These are phyloP conservation scores for Clonostachys byssicola DNA, from an alignment of 2,329 filamentous ascomycete species.

Conservation along the genomic window DNA sequence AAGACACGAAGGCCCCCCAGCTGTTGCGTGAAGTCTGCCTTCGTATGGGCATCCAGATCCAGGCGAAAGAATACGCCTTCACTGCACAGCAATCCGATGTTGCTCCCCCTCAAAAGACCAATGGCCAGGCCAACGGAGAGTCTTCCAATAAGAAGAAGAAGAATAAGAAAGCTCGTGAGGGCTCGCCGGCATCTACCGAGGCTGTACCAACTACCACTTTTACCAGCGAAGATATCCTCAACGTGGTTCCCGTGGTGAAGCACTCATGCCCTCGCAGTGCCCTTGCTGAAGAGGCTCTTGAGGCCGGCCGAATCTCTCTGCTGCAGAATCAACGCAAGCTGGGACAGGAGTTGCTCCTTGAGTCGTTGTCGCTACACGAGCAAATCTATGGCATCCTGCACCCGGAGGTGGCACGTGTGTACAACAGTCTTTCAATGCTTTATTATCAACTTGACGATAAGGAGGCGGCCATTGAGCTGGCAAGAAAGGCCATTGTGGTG, in stretches of 20 bases:
- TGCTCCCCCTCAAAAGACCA: conserved; percentile 23
- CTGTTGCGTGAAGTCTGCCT: conserved; percentile 84
- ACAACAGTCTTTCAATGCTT: conserved; percentile 91
- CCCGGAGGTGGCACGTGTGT: conserved; percentile 91
- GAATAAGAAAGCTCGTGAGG: conserved; percentile 56
- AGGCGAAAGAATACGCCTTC: conserved; percentile 56
- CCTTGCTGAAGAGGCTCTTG: conserved; percentile 90
- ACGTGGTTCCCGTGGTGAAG: conserved; percentile 92
- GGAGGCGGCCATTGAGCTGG: conserved; percentile 88
- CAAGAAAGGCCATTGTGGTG: conserved; percentile 94
- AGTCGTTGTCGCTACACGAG: conserved; percentile 93
- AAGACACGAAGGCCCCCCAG: conserved; percentile 69
- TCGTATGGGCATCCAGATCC: conserved; percentile 86
- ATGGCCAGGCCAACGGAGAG: conserved; percentile 36
- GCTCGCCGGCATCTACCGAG: conserved; percentile 40
- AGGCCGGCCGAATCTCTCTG: conserved; percentile 94
- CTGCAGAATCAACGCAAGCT: conserved; percentile 93
- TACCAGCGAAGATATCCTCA: conserved; percentile 78
- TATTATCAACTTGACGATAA: conserved; percentile 99
- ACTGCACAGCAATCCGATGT: conserved; percentile 14
- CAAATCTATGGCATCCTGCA: conserved; percentile 98
- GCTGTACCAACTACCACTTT: conserved; percentile 47
- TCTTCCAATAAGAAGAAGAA: conserved; percentile 37
- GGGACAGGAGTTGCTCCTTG: conserved; percentile 91
- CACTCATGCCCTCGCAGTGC: conserved; percentile 88